Evolutionary conservation across 2,329 filamentous ascomycete species (phyloP), one percentile per base, ranked within the genome.

Genomic region (Calonectria hongkongensis): DNA sequence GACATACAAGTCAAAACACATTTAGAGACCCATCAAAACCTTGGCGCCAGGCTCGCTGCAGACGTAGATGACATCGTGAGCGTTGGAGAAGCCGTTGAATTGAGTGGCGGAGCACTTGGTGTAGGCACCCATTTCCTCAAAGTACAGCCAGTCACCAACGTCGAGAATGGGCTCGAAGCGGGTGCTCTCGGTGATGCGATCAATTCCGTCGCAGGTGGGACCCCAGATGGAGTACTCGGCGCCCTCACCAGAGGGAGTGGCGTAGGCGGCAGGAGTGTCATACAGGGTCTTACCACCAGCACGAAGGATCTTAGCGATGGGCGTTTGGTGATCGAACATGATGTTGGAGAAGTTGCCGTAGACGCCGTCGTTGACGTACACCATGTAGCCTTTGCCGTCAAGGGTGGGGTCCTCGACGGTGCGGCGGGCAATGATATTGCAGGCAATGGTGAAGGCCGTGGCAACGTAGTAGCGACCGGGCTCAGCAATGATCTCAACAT

Each of bases 311-410:
- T 94, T 94, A 69, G 96, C 95, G 56, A 94, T 86, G 1, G 97
- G 97, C 80, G 97, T 91, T 89, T 99, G 97, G 85, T 98, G 97
- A 82, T 98, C 97, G 84, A 98, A 99, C 88, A 98, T 98, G 89
- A 98, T 98, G 91, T 95, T 97, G 77, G 95, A 98, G 83, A 99
- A 98, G 87, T 98, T 98, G 81, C 97, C 97, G 82, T 99, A 99
- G 67, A 98, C 93, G 33, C 97, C 97, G 79, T 99, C 97, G 83
- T 99, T 99, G 83, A 98, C 88, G 84, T 99, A 99, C 58, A 98
- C 87, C 97, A 98, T 99, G 89, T 98, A 98, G 78, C 93, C 94
- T 74, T 92, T 92, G 74, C 90, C 88, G 64, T 88, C 88, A 13
- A 90, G 88, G 25, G 87, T 87, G 4, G 94, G 91, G 81, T 96